Evolutionary conservation across 805 yeast genomes (phyloP).

Genomic region (Alloascoidea africana): DNA sequence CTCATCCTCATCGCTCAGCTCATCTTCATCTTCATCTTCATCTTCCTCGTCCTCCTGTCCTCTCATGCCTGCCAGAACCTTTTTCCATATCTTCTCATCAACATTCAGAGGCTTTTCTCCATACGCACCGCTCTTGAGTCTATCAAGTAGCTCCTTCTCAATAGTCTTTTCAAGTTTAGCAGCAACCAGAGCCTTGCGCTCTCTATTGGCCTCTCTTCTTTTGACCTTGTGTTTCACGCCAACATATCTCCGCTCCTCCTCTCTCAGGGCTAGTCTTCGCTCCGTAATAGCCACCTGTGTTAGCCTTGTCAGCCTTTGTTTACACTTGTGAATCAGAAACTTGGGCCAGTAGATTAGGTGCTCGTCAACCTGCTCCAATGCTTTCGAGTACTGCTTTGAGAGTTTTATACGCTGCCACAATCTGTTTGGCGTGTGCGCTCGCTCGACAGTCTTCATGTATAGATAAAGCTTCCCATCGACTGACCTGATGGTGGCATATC

Average conservation of each 20-base stretch:
- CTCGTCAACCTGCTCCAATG: conserved; percentile 77
- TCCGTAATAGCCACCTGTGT: conserved; percentile 94
- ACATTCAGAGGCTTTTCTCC: conserved; percentile 97
- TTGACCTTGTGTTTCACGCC: conserved; percentile 89
- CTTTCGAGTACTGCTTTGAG: conserved; percentile 78
- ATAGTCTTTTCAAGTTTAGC: conserved; percentile 95
- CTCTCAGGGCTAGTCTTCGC: conserved; percentile 79
- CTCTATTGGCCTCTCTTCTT: conserved; percentile 88
- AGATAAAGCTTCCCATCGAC: conserved; percentile 67
- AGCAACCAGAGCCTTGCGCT: conserved; percentile 91
- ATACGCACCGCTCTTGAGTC: conserved; percentile 94
- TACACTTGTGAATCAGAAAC: conserved; percentile 82
- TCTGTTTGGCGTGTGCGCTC: conserved; percentile 90
- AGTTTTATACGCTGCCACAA: conserved; percentile 91
- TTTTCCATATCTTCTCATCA: conserved; percentile 91
- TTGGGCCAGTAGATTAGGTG: conserved; percentile 88
- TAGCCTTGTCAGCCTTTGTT: conserved; percentile 86
- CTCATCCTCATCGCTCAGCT: conserved; percentile 30
- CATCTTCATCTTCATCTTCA: conserved; percentile 35
- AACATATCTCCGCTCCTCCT: conserved; percentile 86
- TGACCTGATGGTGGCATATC: conserved; percentile 76
- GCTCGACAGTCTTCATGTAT: conserved; percentile 94
- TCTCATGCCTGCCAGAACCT: conserved; percentile 62
- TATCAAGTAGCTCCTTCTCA: conserved; percentile 86
- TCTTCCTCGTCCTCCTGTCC: conserved; percentile 47